Conservation (phyloP, 2,329 filamentous ascomycete genomes). For the Talaromyces verruculosus region DNA sequence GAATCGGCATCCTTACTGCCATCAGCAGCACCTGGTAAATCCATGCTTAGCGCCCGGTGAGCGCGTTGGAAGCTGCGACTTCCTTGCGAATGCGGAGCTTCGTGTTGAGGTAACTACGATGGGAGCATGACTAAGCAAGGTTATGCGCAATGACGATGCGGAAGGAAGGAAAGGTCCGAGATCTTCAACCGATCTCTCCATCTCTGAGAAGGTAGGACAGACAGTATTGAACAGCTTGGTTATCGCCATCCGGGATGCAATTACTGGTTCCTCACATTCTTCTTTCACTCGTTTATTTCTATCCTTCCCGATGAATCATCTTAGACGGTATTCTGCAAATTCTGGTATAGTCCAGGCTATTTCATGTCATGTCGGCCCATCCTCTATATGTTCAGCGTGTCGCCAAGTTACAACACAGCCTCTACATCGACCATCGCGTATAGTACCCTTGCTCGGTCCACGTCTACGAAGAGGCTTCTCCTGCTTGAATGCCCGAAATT, state of each 20-base stretch:
- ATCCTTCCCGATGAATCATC: background rate
- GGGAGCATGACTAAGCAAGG: slow-evolving; percentile 21
- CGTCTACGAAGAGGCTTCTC: slow-evolving; percentile 63
- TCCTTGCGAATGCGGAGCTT: slow-evolving; percentile 12
- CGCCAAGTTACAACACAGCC: slow-evolving; percentile 32
- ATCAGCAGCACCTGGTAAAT: slow-evolving; percentile 16
- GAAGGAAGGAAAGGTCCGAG: background rate
- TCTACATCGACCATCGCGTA: slow-evolving; percentile 38
- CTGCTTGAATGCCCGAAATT: slow-evolving; percentile 62
- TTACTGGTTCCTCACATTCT: background rate
- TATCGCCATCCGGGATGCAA: background rate
- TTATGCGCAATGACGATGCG: slow-evolving; percentile 15
- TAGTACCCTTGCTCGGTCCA: slow-evolving; percentile 35
- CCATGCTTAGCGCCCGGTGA: slow-evolving; percentile 21
- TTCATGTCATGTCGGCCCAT: slow-evolving; percentile 26
- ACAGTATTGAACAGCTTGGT: background rate
- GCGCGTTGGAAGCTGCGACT: slow-evolving; percentile 18
- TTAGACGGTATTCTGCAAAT: slow-evolving; percentile 2
- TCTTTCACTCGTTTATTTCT: background rate
- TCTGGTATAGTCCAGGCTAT: background rate
- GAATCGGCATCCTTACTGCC: slow-evolving; percentile 4
- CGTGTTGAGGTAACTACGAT: slow-evolving; percentile 14
- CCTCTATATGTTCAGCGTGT: slow-evolving; percentile 35
- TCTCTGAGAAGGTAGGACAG: background rate
- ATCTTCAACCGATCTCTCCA: background rate